These are phyloP conservation scores for Hymenoscyphus repandus DNA, from an alignment of 2,329 filamentous ascomycete species.

Conservation along the genomic window DNA sequence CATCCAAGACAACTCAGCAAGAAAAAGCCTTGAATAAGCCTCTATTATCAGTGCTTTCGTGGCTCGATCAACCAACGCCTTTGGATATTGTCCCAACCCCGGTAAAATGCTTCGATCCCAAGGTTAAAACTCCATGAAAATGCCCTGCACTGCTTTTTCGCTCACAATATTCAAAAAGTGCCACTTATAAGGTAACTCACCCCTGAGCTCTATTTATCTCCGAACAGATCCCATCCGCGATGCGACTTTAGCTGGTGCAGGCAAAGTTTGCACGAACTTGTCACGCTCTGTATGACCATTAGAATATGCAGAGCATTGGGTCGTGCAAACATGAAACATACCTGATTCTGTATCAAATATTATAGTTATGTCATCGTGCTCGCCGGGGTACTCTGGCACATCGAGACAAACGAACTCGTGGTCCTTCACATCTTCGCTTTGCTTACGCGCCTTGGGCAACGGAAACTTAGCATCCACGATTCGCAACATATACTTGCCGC, in stretches of 20 bases:
- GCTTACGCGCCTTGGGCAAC: conserved; percentile 55
- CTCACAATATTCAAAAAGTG: no score
- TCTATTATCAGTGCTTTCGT: background rate
- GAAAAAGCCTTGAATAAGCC: background rate
- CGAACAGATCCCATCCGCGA: conserved; percentile 31
- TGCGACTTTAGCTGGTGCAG: conserved; percentile 30
- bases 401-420: conserved; percentile 79
- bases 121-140: background rate
- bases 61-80: background rate
- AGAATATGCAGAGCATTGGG: background rate
- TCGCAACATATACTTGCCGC: conserved; percentile 66
- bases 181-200: no score
- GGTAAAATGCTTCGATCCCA: background rate
- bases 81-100: background rate
- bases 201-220: conserved; percentile 16
- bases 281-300: conserved; percentile 25
- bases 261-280: conserved; percentile 29
- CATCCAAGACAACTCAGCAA: background rate
- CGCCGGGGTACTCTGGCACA: conserved; percentile 80
- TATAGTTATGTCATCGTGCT: conserved; percentile 88
- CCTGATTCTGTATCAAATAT: conserved; percentile 69
- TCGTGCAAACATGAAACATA: conserved; percentile 14
- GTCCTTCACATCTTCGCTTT: conserved; percentile 48
- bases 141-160: background rate
- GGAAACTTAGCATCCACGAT: conserved; percentile 90